phyloP scores from a whole-genome alignment of 2,329 filamentous ascomycete genomes.

The Teratosphaeria nubilosa region DNA sequence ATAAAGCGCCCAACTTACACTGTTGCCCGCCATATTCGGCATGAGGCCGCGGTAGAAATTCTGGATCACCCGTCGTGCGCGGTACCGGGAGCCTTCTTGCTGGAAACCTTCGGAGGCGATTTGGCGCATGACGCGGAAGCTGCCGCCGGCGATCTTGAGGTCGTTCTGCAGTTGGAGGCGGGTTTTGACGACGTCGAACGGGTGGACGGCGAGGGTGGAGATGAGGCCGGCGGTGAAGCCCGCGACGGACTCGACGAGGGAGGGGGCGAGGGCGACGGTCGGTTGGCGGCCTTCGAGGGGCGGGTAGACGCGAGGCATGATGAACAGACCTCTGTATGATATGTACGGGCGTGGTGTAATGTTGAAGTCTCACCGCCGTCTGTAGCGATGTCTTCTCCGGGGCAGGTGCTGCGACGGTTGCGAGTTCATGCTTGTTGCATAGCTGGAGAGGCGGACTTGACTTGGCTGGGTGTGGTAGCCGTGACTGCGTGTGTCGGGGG shows the following conservation, averaged over 20 bases:
- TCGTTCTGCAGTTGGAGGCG: slow-evolving; percentile 56
- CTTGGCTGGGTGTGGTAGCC: no score
- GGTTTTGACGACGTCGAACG: slow-evolving; percentile 92
- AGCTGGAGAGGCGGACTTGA: background rate
- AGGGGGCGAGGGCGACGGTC: slow-evolving; percentile 56
- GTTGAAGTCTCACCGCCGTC: background rate
- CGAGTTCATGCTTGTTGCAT: slow-evolving; percentile 2
- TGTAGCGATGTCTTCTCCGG: background rate
- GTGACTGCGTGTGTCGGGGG: no score
- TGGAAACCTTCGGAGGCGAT: slow-evolving; percentile 11
- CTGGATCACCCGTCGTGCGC: slow-evolving; percentile 7
- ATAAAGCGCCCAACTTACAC: slow-evolving; percentile 81
- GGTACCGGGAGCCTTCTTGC: background rate
- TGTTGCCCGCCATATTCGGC: slow-evolving; percentile 86
- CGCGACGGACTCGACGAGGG: slow-evolving; percentile 75
- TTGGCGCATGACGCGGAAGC: slow-evolving; percentile 16
- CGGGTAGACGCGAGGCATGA: slow-evolving; percentile 41
- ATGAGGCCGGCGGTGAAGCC: slow-evolving; percentile 82
- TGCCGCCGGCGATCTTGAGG: slow-evolving; percentile 14
- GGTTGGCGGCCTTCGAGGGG: slow-evolving; percentile 34
- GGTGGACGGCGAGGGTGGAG: slow-evolving; percentile 79
- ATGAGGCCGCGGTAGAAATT: slow-evolving; percentile 83
- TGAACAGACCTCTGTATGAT: background rate
- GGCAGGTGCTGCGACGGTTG: slow-evolving; percentile 1
- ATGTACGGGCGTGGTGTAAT: background rate